Evolutionary conservation across 2,329 filamentous ascomycete species (phyloP).

Genomic region (Daldinia sp.): DNA sequence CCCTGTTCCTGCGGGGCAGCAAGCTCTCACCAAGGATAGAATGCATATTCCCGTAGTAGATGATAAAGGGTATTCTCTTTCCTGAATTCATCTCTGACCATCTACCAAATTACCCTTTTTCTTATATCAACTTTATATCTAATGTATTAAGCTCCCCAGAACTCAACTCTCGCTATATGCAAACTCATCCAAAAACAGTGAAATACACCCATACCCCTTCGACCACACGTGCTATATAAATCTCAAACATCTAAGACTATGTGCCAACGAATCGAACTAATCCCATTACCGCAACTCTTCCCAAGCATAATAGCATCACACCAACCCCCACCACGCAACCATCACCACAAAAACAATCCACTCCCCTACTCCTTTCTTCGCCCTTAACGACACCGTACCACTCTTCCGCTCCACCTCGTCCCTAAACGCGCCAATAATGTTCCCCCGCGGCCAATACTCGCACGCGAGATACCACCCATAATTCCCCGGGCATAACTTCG

Average conservation of each 20-base stretch:
- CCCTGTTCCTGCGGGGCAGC: constrained; percentile 50
- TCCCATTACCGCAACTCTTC: not conserved
- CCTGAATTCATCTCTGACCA: not conserved
- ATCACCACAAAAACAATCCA: constrained; percentile 12
- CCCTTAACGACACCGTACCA: constrained; percentile 8
- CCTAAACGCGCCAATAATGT: constrained; percentile 66
- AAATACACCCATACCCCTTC: constrained; percentile 8
- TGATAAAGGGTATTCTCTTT: not conserved
- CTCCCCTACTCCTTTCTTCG: not conserved
- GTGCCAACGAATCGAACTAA: not conserved
- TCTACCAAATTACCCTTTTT: not conserved
- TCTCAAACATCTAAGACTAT: not conserved
- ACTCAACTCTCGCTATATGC: not conserved
- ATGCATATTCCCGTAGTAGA: constrained; percentile 11
- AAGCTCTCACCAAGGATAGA: constrained; percentile 38
- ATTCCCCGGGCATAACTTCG: constrained; percentile 55
- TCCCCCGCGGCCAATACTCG: constrained; percentile 77
- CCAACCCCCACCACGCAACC: constrained; percentile 27
- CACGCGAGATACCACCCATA: constrained; percentile 76
- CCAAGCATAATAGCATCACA: constrained; percentile 9
- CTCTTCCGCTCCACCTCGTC: constrained; percentile 55
- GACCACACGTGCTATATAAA: not conserved
- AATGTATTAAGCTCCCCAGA: not conserved
- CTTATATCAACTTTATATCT: not conserved
- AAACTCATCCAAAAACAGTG: not conserved